Conservation (phyloP, 2,329 filamentous ascomycete genomes). For the Claviceps paspali region DNA sequence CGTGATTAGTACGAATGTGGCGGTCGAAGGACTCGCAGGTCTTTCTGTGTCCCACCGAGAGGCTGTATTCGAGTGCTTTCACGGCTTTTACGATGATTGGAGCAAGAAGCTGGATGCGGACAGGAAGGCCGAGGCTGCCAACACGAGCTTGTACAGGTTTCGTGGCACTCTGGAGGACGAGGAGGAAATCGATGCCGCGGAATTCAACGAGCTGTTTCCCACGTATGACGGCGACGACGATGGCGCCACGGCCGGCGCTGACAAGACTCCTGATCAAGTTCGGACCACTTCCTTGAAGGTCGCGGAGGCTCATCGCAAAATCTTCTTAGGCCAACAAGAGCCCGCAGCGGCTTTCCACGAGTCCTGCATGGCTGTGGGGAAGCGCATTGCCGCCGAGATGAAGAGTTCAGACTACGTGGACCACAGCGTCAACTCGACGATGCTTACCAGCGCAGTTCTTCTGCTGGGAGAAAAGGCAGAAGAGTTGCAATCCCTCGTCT, state of each 20-base stretch:
- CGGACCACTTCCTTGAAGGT: conserved; percentile 45
- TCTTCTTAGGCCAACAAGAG: conserved; percentile 31
- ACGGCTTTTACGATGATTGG: conserved; percentile 67
- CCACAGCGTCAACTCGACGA: conserved; percentile 29
- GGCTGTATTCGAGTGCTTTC: conserved; percentile 50
- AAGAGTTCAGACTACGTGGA: conserved; percentile 15
- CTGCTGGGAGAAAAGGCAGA: conserved; percentile 46
- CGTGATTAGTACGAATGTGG: conserved; percentile 18
- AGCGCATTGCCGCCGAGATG: conserved; percentile 18
- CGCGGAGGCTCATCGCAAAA: conserved; percentile 41
- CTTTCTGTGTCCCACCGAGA: conserved; percentile 30
- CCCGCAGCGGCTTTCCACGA: conserved; percentile 26
- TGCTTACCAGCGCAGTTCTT: conserved; percentile 53
- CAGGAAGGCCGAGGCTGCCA: conserved; percentile 56
- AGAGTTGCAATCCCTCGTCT: conserved; percentile 21
- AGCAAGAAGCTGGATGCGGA: conserved; percentile 61
- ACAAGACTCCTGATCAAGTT: conserved; percentile 23
- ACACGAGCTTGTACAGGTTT: conserved; percentile 70
- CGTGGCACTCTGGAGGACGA: conserved; percentile 62
- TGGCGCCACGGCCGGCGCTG: conserved; percentile 14
- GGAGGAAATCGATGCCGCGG: conserved; percentile 57
- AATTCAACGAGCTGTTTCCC: conserved; percentile 72
- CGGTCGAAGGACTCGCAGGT: conserved; percentile 31
- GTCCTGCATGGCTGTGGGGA: conserved; percentile 29
- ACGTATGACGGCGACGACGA: conserved; percentile 40